A percentile compares a stretch with the other conserved stretches of the same genome.
phyloP scores from a whole-genome alignment of 176 grass and related monocot genomes.

The maize (Zea mays) region Zm-B73-REFERENCE-NAM-5.0 NC_050105.1:150799001-150799500 shows the following conservation, averaged over 20 bases:
- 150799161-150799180: not conserved
- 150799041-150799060: not conserved
- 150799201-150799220: not conserved
- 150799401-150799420: no score
- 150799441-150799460: no score
- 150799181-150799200: not conserved
- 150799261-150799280: not conserved
- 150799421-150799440: no score
- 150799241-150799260: no score
- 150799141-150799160: no score
- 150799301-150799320: not conserved
- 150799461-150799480: no score
- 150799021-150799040: not conserved
- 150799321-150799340: not conserved
- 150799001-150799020: no score
- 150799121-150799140: not conserved
- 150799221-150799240: not conserved
- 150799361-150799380: not conserved
- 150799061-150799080: not conserved
- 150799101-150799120: constrained; percentile 14
- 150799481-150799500: no score
- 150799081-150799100: not conserved
- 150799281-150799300: not conserved
- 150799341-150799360: not conserved
- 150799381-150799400: no score